Evolutionary conservation across 345 rosid genomes (phyloP), one percentile per base, ranked within the genome.

Genomic region (Dovyalis caffra): DNA sequence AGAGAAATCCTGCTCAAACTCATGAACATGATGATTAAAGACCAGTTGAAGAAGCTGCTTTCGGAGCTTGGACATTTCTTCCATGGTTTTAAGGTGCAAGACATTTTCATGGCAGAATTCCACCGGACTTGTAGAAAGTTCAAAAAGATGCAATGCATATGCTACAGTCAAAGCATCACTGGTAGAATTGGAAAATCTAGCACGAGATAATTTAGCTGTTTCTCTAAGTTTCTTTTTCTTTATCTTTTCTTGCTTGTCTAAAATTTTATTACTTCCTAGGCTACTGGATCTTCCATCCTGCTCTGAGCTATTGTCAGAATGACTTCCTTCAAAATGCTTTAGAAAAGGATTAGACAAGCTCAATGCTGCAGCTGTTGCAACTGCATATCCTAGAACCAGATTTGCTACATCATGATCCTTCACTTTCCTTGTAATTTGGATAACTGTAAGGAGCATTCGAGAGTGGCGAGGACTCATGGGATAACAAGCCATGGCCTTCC

Each of bases 381-480:
- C 86, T 23, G 97, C 94, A 58, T 87, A 92, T 65, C 90, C 97
- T 0, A 94, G 88, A 62, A 91, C 82, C 56, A 88, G 80, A 84
- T 88, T 89, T 4, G 89, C 89, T 61, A 91, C 81, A 9, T 83
- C 78, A 81, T 87, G 85, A 71, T 49, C 79, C 32, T 64, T 71
- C 25, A 79, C 80, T 65, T 78, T 76, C 78, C 74, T 86, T 80
- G 88, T 80, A 35, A 85, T 85, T 76, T 90, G 87, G 65, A 90
- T 87, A 79, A 85, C 87, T 31, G 97, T 87, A 33, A 94, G 94
- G 69, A 94, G 92, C 97, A 94, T 92, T 66, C 97, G 84, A 65
- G 98, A 92, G 80, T 90, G 97, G 31, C 92, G 93, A 69, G 98
- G 98, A 77, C 90, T 89, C 93, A 94, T 87, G 16, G 98, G 97